A percentile compares a stretch with the other conserved stretches of the same genome.
Conservation (phyloP, 495 filamentous ascomycete genomes). For the Penicillium daleae region DNA sequence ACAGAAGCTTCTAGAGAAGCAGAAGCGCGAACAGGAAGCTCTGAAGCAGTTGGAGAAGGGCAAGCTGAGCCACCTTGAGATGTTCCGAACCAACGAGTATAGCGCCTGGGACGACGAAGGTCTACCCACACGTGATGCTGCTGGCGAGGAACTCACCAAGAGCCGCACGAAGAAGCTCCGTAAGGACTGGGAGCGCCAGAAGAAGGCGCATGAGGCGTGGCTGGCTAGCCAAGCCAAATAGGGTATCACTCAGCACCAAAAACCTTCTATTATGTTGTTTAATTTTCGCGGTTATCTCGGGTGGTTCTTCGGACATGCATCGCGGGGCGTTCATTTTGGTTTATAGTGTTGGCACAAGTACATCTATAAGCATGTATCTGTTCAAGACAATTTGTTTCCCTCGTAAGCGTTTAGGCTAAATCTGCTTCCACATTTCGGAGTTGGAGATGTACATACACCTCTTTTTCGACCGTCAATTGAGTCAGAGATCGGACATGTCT, state of each 20-base stretch:
- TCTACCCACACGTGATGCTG: slow-evolving; percentile 72
- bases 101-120: slow-evolving; percentile 86
- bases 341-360: not conserved
- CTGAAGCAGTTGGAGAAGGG: slow-evolving; percentile 69
- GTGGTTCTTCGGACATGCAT: slow-evolving; percentile 19
- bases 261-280: not conserved
- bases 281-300: slow-evolving; percentile 23
- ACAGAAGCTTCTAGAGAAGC: slow-evolving; percentile 63
- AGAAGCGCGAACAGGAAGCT: slow-evolving; percentile 58
- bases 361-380: not conserved
- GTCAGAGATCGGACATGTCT: no score
- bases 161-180: slow-evolving; percentile 77
- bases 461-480: not conserved
- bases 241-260: slow-evolving; percentile 1
- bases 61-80: slow-evolving; percentile 65
- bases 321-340: slow-evolving; percentile 21
- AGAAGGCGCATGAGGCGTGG: slow-evolving; percentile 79
- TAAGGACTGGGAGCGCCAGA: slow-evolving; percentile 94
- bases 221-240: slow-evolving; percentile 43
- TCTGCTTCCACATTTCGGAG: not conserved
- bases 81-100: slow-evolving; percentile 78
- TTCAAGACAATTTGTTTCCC: not conserved
- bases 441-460: not conserved
- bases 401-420: not conserved
- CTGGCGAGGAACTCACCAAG: slow-evolving; percentile 83